A percentile compares a stretch with the other conserved stretches of the same genome.
Conservation (phyloP, 768 basidiomycete genomes). For the Suillus americanus region DNA sequence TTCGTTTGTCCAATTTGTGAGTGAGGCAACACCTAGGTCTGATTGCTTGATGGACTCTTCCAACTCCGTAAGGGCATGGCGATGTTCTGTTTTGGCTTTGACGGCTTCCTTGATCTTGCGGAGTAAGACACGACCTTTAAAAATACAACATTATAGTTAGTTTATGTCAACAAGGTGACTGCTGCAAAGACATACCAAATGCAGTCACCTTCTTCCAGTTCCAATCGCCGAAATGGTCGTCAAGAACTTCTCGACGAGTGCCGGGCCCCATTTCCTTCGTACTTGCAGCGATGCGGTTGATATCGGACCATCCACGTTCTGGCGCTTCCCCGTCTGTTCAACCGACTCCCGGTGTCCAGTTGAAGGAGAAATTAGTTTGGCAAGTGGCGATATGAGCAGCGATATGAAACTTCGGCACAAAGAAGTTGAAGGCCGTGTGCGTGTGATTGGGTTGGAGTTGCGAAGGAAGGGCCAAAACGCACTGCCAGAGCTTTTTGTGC, state of each 20-base stretch:
- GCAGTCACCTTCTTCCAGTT: conserved; percentile 33
- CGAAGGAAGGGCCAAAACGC: background rate
- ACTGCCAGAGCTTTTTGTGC: conserved; percentile 10
- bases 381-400: conserved; percentile 16
- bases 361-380: conserved; percentile 27
- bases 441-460: conserved; percentile 1
- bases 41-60: background rate
- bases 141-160: background rate
- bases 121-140: background rate
- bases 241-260: conserved; percentile 32
- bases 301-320: conserved; percentile 35
- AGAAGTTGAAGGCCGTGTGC: conserved; percentile 10
- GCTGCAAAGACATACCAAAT: conserved; percentile 20
- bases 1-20: conserved; percentile 18
- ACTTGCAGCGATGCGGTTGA: conserved; percentile 29
- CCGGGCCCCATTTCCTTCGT: conserved; percentile 36
- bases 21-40: background rate
- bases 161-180: background rate
- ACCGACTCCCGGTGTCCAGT: conserved; percentile 25
- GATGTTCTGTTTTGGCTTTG: conserved; percentile 2
- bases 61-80: background rate
- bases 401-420: conserved; percentile 31
- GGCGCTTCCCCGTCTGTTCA: conserved; percentile 36
- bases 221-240: conserved; percentile 33
- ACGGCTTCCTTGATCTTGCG: background rate